Base-by-base conservation (phyloP, 106 monocot species). In the Hemerocallis citrina region DNA sequence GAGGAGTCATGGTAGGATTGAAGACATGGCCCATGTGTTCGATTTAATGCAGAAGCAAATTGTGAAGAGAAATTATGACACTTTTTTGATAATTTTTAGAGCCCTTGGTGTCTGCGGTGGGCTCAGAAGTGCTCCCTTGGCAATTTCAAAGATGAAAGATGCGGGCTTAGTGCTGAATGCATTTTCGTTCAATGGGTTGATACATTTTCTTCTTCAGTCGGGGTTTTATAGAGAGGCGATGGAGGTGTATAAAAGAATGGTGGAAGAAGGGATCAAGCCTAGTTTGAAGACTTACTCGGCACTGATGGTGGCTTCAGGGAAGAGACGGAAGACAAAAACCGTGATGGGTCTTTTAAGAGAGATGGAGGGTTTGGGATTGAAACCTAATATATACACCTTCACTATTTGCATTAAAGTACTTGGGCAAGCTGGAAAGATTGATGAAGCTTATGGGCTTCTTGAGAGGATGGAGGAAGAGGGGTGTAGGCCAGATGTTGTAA, bases 11-110 rank as follows among this genome's bases (percentile, higher is more conserved):
- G 79, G 84, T 2, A 72, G 69, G 23, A 55, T 91, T 39, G 72
- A 70, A 28, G 84, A 96, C 22, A 91, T 96, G 91, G 76, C 65
- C 20, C 29, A 63, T 56, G 96, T 98, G 74, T 98, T 98, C 52
- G 92, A 98, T 75, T 49, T 88, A 66, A 98, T 98, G 91, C 96
- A 98, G 72, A 88, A 73, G 75, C 84, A 79, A 45, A 82, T 98
- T 16, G 87, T 98, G 6, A 92, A 82, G 69, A 68, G 82, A 61
- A 80, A 66, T 41, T 28, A 69, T 0, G 67, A 38, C 4, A 98
- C 96, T 2, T 98, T 85, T 64, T 68, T 92, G 63, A 75, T 55
- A 2, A 80, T 98, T 30, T 98, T 98, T 60, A 80, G 73, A 56
- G 64, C 69, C 16, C 67, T 98, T 21, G 40, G 62, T 40, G 63